phyloP scores from a whole-genome alignment of 2,329 filamentous ascomycete genomes.

The Cryphonectria japonica region DNA sequence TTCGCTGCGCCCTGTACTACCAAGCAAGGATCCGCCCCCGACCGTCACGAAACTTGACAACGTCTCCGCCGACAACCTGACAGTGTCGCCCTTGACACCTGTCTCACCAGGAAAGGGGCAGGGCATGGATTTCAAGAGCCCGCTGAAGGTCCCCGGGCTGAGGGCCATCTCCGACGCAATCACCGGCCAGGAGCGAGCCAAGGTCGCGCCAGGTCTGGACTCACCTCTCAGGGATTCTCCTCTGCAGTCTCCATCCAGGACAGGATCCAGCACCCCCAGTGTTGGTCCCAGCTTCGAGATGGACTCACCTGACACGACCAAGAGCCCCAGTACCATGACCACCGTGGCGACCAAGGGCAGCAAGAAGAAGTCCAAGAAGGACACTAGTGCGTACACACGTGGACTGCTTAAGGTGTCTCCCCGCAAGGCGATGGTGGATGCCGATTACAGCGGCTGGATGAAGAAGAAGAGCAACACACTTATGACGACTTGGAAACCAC shows the following conservation, averaged over 20 bases:
- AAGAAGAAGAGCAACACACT: conserved; percentile 97
- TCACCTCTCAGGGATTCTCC: conserved; percentile 56
- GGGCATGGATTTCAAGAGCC: conserved; percentile 44
- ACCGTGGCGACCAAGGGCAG: conserved; percentile 54
- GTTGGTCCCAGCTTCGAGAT: conserved; percentile 74
- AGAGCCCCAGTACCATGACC: conserved; percentile 54
- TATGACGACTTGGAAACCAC: conserved; percentile 97
- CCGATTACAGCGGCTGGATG: conserved; percentile 97
- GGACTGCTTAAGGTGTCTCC: conserved; percentile 83
- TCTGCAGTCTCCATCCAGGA: conserved; percentile 69
- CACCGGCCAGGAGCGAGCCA: conserved; percentile 56
- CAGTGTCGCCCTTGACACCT: conserved; percentile 43
- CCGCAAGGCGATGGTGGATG: conserved; percentile 79
- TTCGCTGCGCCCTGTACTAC: conserved; percentile 54
- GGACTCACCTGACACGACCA: conserved; percentile 70
- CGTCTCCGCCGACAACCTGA: conserved; percentile 37
- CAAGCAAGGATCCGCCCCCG: conserved; percentile 59
- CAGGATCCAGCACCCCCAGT: conserved; percentile 74
- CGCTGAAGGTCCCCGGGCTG: conserved; percentile 59
- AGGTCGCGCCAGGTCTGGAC: conserved; percentile 54
- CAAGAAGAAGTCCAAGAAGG: conserved; percentile 82
- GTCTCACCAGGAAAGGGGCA: conserved; percentile 51
- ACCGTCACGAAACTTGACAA: conserved; percentile 66
- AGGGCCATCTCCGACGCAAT: conserved; percentile 83
- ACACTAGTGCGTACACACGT: conserved; percentile 90